Evolutionary conservation across 1,284 basidiomycete species (phyloP).

Genomic region (Marasmius sp.): DNA sequence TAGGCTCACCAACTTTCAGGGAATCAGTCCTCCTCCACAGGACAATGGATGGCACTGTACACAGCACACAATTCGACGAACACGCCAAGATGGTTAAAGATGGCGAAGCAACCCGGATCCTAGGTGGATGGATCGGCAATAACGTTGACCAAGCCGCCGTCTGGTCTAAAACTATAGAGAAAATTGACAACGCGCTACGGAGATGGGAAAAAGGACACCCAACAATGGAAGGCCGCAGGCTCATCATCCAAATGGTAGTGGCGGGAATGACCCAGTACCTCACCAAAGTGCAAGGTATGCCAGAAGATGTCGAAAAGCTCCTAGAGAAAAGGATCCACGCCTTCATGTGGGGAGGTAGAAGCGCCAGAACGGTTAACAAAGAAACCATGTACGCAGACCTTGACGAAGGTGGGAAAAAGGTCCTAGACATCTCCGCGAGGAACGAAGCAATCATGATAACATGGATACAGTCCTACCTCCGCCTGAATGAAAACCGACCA

Average conservation of each 20-base stretch:
- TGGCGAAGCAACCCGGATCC: neutral
- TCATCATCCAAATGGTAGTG: slow-evolving; percentile 16
- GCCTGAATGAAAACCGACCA: neutral
- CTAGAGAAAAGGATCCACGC: slow-evolving; percentile 9
- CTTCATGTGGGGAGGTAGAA: slow-evolving; percentile 26
- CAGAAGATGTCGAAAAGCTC: slow-evolving; percentile 4
- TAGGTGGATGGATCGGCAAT: neutral
- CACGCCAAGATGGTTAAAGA: slow-evolving; percentile 1
- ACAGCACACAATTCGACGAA: slow-evolving; percentile 14
- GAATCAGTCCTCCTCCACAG: neutral
- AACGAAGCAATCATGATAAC: slow-evolving; percentile 19
- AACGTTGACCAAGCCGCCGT: neutral
- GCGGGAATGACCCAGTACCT: slow-evolving; percentile 21
- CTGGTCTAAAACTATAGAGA: slow-evolving; percentile 20
- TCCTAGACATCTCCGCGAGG: slow-evolving; percentile 8
- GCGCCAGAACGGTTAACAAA: slow-evolving; percentile 14
- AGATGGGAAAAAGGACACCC: slow-evolving; percentile 14
- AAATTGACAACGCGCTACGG: slow-evolving; percentile 8
- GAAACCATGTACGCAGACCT: slow-evolving; percentile 17
- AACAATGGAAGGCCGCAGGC: slow-evolving; percentile 15
- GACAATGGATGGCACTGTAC: neutral
- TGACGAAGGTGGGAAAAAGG: slow-evolving; percentile 18
- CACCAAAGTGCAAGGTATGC: slow-evolving; percentile 18
- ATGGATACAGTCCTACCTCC: slow-evolving; percentile 13
- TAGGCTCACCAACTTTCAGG: neutral